phyloP scores from a whole-genome alignment of 2,329 filamentous ascomycete species.

The Colletotrichum higginsianum region DNA sequence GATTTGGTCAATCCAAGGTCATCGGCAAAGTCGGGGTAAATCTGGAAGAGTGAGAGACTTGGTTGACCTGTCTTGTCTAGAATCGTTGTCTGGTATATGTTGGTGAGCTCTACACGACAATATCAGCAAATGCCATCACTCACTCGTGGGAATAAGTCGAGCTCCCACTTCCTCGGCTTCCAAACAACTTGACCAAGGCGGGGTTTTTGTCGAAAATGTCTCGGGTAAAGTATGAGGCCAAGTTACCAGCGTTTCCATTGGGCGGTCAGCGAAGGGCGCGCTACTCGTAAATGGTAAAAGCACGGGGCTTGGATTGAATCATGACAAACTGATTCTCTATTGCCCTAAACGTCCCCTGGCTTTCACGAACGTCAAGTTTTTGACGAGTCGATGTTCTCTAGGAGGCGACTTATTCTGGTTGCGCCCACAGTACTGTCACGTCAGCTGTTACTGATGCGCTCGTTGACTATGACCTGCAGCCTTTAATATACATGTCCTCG shows the following conservation, averaged over 20 bases:
- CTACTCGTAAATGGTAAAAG: neutral
- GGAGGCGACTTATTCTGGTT: constrained; percentile 38
- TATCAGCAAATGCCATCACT: neutral
- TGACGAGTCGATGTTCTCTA: too few species aligned
- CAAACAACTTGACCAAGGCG: neutral
- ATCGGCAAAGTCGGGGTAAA: constrained; percentile 2
- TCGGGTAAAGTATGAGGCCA: neutral
- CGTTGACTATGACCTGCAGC: constrained; percentile 57
- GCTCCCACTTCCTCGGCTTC: neutral
- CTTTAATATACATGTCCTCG: constrained; percentile 51
- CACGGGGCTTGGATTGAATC: too few species aligned
- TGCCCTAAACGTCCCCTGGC: neutral
- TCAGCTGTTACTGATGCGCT: constrained; percentile 42
- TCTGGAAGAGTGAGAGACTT: constrained; percentile 1
- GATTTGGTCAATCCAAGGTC: neutral
- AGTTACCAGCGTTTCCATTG: neutral
- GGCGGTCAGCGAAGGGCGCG: neutral
- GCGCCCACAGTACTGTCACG: neutral
- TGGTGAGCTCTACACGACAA: neutral
- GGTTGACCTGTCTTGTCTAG: constrained; percentile 9
- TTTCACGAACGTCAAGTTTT: neutral
- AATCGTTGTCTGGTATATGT: neutral
- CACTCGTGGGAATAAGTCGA: neutral
- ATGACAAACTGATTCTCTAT: neutral
- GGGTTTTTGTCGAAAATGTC: constrained; percentile 1